These are phyloP conservation scores for Cercospora zeina DNA, from an alignment of 2,329 filamentous ascomycete species.

Conservation along the genomic window DNA sequence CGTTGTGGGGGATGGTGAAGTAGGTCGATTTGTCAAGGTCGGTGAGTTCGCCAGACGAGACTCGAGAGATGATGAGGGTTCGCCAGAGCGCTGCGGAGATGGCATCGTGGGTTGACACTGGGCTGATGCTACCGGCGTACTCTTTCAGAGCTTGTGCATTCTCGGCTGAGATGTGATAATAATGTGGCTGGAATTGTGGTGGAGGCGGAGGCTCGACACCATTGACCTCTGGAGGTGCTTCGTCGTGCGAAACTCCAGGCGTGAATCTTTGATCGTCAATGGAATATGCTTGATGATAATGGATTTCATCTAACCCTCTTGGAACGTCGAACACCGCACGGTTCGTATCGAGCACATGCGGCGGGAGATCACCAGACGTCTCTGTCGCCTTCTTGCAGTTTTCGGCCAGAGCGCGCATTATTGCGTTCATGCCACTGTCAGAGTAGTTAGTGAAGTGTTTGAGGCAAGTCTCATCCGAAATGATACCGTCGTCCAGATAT, in stretches of 20 bases:
- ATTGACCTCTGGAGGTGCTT: slow-evolving; percentile 23
- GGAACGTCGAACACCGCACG: slow-evolving; percentile 21
- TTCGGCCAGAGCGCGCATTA: slow-evolving; percentile 27
- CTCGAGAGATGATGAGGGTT: slow-evolving; percentile 22
- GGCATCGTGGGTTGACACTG: slow-evolving; percentile 29
- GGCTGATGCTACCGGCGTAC: slow-evolving; percentile 16
- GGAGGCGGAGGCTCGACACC: slow-evolving; percentile 18
- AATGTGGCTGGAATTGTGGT: slow-evolving; percentile 22
- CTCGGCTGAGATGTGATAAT: slow-evolving; percentile 20
- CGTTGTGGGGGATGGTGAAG: slow-evolving; percentile 29
- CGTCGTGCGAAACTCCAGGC: slow-evolving; percentile 23
- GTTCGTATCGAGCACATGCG: slow-evolving; percentile 22
- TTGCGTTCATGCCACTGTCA: slow-evolving; percentile 31
- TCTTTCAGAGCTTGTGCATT: slow-evolving; percentile 26
- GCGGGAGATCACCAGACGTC: slow-evolving; percentile 21
- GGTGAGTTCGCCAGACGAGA: slow-evolving; percentile 25
- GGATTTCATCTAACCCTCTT: slow-evolving; percentile 23
- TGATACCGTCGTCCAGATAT: too few species aligned
- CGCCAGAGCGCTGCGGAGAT: slow-evolving; percentile 29
- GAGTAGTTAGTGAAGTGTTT: too few species aligned
- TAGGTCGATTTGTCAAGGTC: slow-evolving; percentile 21
- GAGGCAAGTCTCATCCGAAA: too few species aligned
- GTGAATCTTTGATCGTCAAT: slow-evolving; percentile 17
- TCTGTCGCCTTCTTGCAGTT: slow-evolving; percentile 25
- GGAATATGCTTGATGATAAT: slow-evolving; percentile 25